Evolutionary conservation across 2,329 filamentous ascomycete species (phyloP), one percentile per base, ranked within the genome.

Genomic region (Bipolaris gigantea): DNA sequence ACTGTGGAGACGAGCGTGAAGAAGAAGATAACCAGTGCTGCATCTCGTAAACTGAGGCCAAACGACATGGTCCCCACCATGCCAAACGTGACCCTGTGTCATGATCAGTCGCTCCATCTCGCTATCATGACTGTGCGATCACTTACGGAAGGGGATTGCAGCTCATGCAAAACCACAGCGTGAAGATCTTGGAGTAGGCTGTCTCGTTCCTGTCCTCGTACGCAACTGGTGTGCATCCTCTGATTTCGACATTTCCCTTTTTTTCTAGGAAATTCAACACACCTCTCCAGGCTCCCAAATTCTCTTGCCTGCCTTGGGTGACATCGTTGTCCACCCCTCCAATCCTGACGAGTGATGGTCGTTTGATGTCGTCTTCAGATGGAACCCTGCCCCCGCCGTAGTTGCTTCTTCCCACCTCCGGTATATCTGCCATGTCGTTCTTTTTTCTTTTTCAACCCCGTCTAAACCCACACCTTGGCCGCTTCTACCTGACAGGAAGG

Each of bases 1-100:
- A 80, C 55, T 0, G 81, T 81, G 1, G 81, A 81, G 23, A 86
- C 60, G 16, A 87, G 69, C 10, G 79, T 81, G 70, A 88, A 87
- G 75, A 88, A 88, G 41, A 88, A 67, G 42, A 88, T 87, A 30
- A 87, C 75, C 11, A 88, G 75, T 1, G 82, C 71, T 15, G 80
- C 79, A 57, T 86, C 81, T 40, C 83, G 77, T 16, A 88, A 74
- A 45, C 78, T 77, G 15, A 87, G 75, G 2, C 81, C 81, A 51
- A 81, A 85, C 11, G 76, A 72, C 36, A 80, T 69, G 4, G 84
- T 84, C 0, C 84, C 85, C 1, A 86, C 77, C 79, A 87, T 83
- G 54, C 85, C 85, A 63, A 86, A 86, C 0, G 84, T 83, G 53
- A 88, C 82, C 2, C 83, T 72, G 25, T 39, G 40, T 25, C 46